phyloP scores from a whole-genome alignment of 2,329 filamentous ascomycete genomes.

The Diaporthe velutina region DNA sequence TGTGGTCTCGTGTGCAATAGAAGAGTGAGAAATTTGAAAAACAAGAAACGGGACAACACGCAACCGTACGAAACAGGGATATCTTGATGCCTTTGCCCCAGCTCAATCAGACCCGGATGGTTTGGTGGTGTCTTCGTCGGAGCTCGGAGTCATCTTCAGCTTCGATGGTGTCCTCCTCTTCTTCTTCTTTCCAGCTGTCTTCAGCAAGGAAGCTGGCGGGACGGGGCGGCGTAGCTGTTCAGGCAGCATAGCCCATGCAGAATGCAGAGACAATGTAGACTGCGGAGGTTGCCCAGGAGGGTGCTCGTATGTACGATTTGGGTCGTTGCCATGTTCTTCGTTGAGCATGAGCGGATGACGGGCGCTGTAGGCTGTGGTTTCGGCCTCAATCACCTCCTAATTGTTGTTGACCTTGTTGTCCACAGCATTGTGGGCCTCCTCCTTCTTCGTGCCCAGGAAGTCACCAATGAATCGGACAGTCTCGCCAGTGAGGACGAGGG shows the following conservation, averaged over 20 bases:
- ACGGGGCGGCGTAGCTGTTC: not conserved
- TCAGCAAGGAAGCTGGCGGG: not conserved
- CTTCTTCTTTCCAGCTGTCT: not conserved
- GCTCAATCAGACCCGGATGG: not conserved
- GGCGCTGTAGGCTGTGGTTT: not conserved
- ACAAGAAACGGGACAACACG: not conserved
- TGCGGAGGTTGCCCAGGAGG: not conserved
- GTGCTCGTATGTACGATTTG: not conserved
- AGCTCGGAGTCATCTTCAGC: slow-evolving; percentile 9
- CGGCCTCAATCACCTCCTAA: not conserved
- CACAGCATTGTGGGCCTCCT: slow-evolving; percentile 35
- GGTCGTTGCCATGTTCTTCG: not conserved
- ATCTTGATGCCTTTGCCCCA: slow-evolving; percentile 23
- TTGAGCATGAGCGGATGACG: not conserved
- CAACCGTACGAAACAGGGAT: slow-evolving; percentile 23
- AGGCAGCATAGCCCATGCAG: too few relatives aligned
- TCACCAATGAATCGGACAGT: slow-evolving; percentile 37
- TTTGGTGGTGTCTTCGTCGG: not conserved
- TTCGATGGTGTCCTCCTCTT: slow-evolving; percentile 7
- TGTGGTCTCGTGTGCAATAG: slow-evolving; percentile 1
- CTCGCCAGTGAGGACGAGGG: slow-evolving; percentile 39
- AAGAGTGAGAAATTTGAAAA: slow-evolving; percentile 11
- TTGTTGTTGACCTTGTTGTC: slow-evolving; percentile 41
- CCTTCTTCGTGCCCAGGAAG: slow-evolving; percentile 37
- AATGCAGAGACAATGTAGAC: too few relatives aligned